Evolutionary conservation across 352 stramenopile species (phyloP), one percentile per base, ranked within the genome.

Genomic region (Pythium periplocum): DNA sequence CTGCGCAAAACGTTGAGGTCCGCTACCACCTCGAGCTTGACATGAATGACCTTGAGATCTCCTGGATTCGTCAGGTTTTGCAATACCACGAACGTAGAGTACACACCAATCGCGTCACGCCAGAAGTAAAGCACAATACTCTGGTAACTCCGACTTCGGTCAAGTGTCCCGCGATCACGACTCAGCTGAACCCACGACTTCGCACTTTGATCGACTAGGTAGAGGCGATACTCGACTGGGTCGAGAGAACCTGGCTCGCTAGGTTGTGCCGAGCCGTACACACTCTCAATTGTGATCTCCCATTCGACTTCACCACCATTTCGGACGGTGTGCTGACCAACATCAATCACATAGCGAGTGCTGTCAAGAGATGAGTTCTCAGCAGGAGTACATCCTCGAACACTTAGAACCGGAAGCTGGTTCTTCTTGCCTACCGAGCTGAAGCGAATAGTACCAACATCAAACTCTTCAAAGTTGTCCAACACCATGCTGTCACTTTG

Each of bases 281-380:
- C 55, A 45, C 79, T 85, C 61, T 95, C 83, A 17, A 95, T 72
- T 1, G 85, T 93, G 52, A 95, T 92, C 46, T 95, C 85, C 85
- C 85, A 95, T 55, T 95, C 85, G 17, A 95, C 77, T 64, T 93
- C 83, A 55, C 81, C 83, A 32, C 83, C 85, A 38, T 90, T 92
- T 43, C 85, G 82, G 48, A 95, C 79, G 3, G 83, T 95, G 56
- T 95, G 85, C 44, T 95, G 85, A 0, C 85, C 85, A 10, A 90
- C 82, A 62, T 95, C 85, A 37, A 95, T 90, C 26, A 93, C 73
- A 53, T 90, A 95, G 5, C 84, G 78, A 34, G 82, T 88, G 32
- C 80, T 88, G 37, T 93, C 80, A 1, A 95, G 73, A 1, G 76
- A 75, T 6, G 83, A 91, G 52, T 92, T 92, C 33, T 92, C 81